Conservation (phyloP, 2,329 filamentous ascomycete genomes). For the Neurospora sp. region DNA sequence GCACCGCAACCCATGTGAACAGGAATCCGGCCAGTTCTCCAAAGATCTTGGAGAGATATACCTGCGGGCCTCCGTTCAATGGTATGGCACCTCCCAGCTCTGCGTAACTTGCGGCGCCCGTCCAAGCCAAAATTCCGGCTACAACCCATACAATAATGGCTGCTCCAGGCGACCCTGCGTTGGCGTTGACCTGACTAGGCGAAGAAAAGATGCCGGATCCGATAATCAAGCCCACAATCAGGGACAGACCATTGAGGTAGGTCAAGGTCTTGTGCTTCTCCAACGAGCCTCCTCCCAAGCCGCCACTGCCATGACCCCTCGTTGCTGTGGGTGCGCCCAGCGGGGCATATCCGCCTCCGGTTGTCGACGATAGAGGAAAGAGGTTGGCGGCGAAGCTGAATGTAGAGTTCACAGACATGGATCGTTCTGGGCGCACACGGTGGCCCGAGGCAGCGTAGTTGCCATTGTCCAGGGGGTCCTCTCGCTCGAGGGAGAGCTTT, state of each 20-base stretch:
- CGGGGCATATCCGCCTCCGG: slow-evolving; percentile 68
- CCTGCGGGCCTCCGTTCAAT: slow-evolving; percentile 85
- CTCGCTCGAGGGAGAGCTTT: slow-evolving; percentile 76
- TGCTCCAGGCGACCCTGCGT: slow-evolving; percentile 84
- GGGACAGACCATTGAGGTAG: slow-evolving; percentile 82
- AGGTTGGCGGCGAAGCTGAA: slow-evolving; percentile 94
- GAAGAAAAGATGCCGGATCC: slow-evolving; percentile 95
- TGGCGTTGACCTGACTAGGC: slow-evolving; percentile 82
- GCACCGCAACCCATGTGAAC: slow-evolving; percentile 92
- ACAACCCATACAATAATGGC: slow-evolving; percentile 85
- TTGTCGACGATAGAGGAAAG: slow-evolving; percentile 80
- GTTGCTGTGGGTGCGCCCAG: slow-evolving; percentile 64
- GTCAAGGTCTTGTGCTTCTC: slow-evolving; percentile 96
- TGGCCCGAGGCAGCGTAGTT: slow-evolving; percentile 39
- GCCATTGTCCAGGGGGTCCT: slow-evolving; percentile 64
- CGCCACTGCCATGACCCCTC: slow-evolving; percentile 37
- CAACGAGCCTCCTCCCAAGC: slow-evolving; percentile 63
- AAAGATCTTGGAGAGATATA: slow-evolving; percentile 93
- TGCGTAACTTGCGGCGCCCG: slow-evolving; percentile 86
- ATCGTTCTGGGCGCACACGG: slow-evolving; percentile 41
- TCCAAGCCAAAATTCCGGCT: slow-evolving; percentile 91
- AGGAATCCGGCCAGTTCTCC: slow-evolving; percentile 87
- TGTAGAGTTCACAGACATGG: slow-evolving; percentile 82
- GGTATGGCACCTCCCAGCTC: slow-evolving; percentile 94
- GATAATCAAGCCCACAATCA: slow-evolving; percentile 89